These are phyloP conservation scores for Aurifilum marmelostoma DNA, from an alignment of 2,329 filamentous ascomycete genomes.

Conservation along the genomic window DNA sequence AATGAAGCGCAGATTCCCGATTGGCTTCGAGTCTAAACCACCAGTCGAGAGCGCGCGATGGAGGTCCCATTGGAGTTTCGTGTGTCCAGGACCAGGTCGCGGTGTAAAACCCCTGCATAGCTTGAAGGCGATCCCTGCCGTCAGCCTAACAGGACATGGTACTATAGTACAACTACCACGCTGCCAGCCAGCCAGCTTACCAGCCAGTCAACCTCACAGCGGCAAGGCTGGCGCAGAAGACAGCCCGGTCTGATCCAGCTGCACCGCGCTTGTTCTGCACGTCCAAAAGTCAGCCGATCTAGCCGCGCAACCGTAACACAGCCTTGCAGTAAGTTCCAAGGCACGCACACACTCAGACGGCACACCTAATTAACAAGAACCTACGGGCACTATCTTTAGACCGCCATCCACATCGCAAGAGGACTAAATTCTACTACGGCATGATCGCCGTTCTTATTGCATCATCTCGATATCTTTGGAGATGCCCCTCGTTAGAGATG, in stretches of 20 bases:
- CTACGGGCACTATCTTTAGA: constrained; percentile 7
- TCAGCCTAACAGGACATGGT: background rate
- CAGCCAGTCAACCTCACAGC: background rate
- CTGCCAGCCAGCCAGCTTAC: background rate
- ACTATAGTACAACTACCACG: too few relatives aligned
- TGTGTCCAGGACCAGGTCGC: background rate
- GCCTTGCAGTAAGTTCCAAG: constrained; percentile 3
- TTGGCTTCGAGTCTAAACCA: background rate
- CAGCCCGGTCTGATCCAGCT: constrained; percentile 9
- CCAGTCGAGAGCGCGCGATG: background rate
- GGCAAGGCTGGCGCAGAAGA: constrained; percentile 10
- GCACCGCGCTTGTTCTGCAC: constrained; percentile 14
- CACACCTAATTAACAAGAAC: background rate
- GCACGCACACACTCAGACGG: background rate
- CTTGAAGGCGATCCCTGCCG: background rate
- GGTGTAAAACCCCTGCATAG: background rate
- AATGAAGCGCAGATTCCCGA: constrained; percentile 1
- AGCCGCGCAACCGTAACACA: constrained; percentile 10
- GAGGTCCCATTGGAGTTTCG: background rate
- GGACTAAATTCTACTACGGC: background rate
- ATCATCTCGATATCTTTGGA: background rate
- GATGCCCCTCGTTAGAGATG: background rate
- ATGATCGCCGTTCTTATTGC: background rate
- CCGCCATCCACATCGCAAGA: background rate
- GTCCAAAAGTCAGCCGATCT: background rate